phyloP scores from a whole-genome alignment of 192 early-diverging fungal genomes.

The Gonapodya sp. region DNA sequence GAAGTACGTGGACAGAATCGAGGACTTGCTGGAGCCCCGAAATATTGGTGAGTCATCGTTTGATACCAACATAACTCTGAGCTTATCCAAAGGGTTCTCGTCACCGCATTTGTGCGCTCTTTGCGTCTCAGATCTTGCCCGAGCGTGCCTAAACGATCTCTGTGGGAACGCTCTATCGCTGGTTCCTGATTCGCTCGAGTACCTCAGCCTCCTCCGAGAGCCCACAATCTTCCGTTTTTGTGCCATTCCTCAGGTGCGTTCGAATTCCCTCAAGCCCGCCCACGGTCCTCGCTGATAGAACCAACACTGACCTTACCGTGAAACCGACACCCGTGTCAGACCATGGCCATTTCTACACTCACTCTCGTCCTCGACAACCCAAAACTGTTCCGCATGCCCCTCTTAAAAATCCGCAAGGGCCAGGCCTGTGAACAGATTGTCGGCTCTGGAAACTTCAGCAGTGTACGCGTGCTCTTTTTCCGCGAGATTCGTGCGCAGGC shows the following conservation, averaged over 20 bases:
- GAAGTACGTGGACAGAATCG: slow-evolving; percentile 61
- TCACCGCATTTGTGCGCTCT: no score
- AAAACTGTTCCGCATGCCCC: slow-evolving; percentile 61
- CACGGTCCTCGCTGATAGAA: not conserved
- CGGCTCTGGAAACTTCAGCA: not conserved
- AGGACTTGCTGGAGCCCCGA: slow-evolving; percentile 58
- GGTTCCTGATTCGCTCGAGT: slow-evolving; percentile 79
- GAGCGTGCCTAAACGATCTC: slow-evolving; percentile 81
- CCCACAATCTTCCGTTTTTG: slow-evolving; percentile 83
- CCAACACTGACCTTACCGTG: not conserved
- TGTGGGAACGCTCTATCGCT: slow-evolving; percentile 74
- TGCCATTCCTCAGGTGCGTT: slow-evolving; percentile 90
- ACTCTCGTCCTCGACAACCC: slow-evolving; percentile 79
- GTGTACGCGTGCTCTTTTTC: not conserved
- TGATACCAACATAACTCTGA: no score
- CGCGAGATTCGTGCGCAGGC: not conserved
- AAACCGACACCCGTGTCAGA: slow-evolving; percentile 19
- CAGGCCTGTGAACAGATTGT: not conserved
- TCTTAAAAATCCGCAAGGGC: slow-evolving; percentile 71
- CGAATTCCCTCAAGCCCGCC: slow-evolving; percentile 5
- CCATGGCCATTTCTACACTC: slow-evolving; percentile 93
- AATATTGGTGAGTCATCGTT: slow-evolving; percentile 52
- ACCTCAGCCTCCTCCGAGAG: slow-evolving; percentile 67
- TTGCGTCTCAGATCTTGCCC: slow-evolving; percentile 28
- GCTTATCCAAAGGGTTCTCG: no score